Conservation (phyloP, 345 rosid species). For the Salix arbutifolia region DNA sequence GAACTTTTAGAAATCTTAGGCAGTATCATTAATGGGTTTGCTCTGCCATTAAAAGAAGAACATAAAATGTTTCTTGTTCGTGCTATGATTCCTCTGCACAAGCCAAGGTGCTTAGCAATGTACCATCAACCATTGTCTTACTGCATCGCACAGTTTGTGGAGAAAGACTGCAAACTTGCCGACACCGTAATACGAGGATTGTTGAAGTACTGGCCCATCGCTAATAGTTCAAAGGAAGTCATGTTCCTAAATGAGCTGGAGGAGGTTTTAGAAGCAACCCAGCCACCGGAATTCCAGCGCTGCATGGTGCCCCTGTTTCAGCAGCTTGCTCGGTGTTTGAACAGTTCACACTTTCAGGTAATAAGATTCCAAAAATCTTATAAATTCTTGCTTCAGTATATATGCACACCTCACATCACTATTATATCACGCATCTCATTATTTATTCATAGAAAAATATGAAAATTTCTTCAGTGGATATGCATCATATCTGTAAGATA, state of each 20-base stretch:
- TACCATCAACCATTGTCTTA: constrained; percentile 88
- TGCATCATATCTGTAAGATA: not conserved
- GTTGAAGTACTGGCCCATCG: constrained; percentile 85
- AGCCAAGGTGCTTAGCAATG: constrained; percentile 71
- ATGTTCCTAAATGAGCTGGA: constrained; percentile 87
- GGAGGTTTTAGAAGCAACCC: constrained; percentile 83
- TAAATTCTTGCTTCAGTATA: constrained; percentile 5
- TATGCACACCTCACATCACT: not conserved
- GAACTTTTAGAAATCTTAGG: constrained; percentile 88
- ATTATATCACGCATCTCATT: not conserved
- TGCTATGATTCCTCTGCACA: constrained; percentile 75
- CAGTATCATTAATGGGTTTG: constrained; percentile 87
- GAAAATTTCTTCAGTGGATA: not conserved
- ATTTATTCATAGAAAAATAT: not conserved
- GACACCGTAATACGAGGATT: constrained; percentile 73
- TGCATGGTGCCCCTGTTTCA: constrained; percentile 80
- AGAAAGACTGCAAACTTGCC: constrained; percentile 85
- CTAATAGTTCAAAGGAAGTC: constrained; percentile 91
- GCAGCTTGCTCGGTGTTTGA: constrained; percentile 68
- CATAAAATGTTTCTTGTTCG: constrained; percentile 78
- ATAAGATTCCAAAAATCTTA: not conserved
- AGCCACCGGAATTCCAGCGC: constrained; percentile 67
- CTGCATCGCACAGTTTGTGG: constrained; percentile 77
- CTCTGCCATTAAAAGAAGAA: constrained; percentile 90
- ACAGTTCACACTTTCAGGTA: constrained; percentile 91